A percentile compares a stretch with the other conserved stretches of the same genome.
phyloP scores from a whole-genome alignment of 1,284 basidiomycete genomes.

The Marasmius sp. region DNA sequence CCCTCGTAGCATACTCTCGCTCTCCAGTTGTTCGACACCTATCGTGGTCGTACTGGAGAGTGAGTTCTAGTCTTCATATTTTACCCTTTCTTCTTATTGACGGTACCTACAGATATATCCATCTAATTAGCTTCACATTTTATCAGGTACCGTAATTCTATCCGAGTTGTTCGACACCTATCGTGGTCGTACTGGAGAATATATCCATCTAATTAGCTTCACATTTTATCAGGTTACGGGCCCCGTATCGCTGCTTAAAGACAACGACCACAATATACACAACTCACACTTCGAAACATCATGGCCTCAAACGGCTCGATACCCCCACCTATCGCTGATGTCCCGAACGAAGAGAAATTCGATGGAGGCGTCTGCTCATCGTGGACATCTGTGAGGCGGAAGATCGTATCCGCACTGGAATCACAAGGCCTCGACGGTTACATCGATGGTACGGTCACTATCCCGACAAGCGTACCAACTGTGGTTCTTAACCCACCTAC shows the following conservation, averaged over 20 bases:
- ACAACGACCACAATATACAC: neutral
- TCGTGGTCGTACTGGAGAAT: neutral
- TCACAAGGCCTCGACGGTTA: conserved; percentile 2
- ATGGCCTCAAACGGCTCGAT: conserved; percentile 10
- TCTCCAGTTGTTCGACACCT: no score
- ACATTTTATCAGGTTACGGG: conserved; percentile 5
- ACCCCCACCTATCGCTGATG: conserved; percentile 5
- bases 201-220: neutral
- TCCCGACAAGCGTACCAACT: neutral
- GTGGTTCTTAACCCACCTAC: no score
- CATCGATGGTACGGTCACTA: neutral
- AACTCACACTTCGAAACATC: neutral
- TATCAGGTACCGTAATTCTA: neutral
- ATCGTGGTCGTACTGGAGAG: no score
- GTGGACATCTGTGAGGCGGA: conserved; percentile 1
- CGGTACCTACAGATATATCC: neutral
- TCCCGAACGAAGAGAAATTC: conserved; percentile 7
- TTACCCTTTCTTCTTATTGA: no score
- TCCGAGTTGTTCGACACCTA: no score
- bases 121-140: no score
- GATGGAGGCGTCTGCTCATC: conserved; percentile 1
- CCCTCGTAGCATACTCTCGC: no score
- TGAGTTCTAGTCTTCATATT: no score
- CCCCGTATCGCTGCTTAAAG: neutral
- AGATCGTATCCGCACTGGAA: neutral